phyloP scores from a whole-genome alignment of 1,139 yeast genomes.

The Debaryomyces nepalensis region DNA sequence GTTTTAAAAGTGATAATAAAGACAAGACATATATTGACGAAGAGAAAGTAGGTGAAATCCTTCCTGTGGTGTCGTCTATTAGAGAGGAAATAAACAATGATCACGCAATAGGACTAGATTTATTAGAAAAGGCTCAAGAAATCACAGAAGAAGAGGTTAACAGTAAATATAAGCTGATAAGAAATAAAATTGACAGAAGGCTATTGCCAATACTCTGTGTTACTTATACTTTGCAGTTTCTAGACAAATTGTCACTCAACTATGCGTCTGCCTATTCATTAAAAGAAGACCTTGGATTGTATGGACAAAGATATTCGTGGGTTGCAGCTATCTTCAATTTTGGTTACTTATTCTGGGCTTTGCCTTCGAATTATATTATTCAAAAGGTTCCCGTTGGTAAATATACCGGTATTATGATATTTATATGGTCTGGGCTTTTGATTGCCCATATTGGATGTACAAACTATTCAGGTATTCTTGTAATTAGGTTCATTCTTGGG shows the following conservation, averaged over 20 bases:
- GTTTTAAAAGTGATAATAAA: background rate
- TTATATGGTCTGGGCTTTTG: slow-evolving; percentile 38
- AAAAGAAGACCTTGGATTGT: slow-evolving; percentile 36
- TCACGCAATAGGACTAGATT: no score
- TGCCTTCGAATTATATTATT: slow-evolving; percentile 43
- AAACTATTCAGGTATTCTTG: slow-evolving; percentile 35
- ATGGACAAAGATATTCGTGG: slow-evolving; percentile 59
- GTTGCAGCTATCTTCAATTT: slow-evolving; percentile 60
- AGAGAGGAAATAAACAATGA: background rate
- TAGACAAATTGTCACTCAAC: slow-evolving; percentile 65
- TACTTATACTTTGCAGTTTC: slow-evolving; percentile 61
- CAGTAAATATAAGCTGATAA: no score
- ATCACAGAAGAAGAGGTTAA: no score
- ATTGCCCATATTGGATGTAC: slow-evolving; percentile 33
- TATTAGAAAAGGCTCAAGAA: no score
- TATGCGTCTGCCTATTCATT: slow-evolving; percentile 68
- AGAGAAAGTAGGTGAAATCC: background rate
- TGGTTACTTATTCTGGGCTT: slow-evolving; percentile 53
- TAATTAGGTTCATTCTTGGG: slow-evolving; percentile 39
- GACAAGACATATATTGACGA: no score
- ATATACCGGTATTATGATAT: slow-evolving; percentile 27
- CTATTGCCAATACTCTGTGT: slow-evolving; percentile 20
- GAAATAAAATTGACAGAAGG: slow-evolving; percentile 24
- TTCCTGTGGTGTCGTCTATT: background rate
- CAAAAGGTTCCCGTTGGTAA: slow-evolving; percentile 43